Evolutionary conservation across 129 eudicot genomes (phyloP).

Genomic region (Centaurea solstitialis): DNA sequence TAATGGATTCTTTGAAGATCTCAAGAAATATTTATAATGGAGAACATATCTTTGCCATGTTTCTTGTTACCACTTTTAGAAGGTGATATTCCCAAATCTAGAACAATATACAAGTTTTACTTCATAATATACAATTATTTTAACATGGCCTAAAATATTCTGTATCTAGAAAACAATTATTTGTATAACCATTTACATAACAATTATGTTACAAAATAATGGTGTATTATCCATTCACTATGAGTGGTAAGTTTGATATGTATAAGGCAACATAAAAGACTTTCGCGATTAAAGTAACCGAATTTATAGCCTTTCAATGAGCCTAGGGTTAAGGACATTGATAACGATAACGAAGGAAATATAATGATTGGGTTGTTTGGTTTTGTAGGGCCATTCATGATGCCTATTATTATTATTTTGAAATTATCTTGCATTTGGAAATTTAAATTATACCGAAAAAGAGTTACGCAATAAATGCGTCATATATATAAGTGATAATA

Average conservation of each 20-base stretch:
- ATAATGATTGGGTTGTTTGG: conserved; percentile 2
- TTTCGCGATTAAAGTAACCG: background rate
- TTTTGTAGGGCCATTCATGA: conserved; percentile 2
- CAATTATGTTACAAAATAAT: conserved; percentile 2
- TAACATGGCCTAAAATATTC: background rate
- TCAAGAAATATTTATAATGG: conserved; percentile 6
- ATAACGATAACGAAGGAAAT: background rate
- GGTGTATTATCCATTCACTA: background rate
- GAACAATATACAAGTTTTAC: background rate
- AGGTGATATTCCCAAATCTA: background rate
- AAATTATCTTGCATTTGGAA: background rate
- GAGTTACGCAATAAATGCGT: background rate
- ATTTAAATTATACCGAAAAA: background rate
- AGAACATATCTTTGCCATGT: conserved; percentile 14
- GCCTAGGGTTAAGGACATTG: background rate
- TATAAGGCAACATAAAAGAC: background rate
- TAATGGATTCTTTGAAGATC: background rate
- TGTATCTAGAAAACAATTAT: background rate
- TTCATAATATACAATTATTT: background rate
- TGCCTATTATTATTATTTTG: background rate
- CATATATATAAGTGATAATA: background rate
- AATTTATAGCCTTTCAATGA: background rate
- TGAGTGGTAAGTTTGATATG: background rate
- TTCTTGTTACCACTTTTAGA: background rate
- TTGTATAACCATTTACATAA: background rate